Conservation (phyloP, 768 basidiomycete species). For the Galerina sulciceps region DNA sequence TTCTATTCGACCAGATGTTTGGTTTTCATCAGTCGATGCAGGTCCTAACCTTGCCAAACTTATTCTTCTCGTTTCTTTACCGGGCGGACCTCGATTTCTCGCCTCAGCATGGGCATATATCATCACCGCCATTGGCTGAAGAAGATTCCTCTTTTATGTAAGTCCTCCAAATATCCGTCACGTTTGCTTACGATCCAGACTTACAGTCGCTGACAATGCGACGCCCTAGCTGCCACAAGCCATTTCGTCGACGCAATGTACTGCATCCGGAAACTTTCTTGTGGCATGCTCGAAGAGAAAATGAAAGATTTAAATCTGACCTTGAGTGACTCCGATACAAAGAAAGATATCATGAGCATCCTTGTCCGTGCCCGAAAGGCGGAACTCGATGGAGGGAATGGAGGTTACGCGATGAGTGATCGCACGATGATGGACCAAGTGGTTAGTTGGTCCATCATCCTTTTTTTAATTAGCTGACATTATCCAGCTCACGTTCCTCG, state of each 20-base stretch:
- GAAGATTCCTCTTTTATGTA: slow-evolving; percentile 24
- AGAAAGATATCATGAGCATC: slow-evolving; percentile 58
- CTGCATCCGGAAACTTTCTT: slow-evolving; percentile 44
- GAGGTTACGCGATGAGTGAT: slow-evolving; percentile 47
- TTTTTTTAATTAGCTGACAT: neutral
- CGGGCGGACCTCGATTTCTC: slow-evolving; percentile 35
- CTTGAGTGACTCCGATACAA: slow-evolving; percentile 41
- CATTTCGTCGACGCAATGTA: slow-evolving; percentile 43
- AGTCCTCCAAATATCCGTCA: neutral
- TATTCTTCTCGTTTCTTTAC: slow-evolving; percentile 37
- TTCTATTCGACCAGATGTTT: neutral
- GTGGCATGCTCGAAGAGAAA: slow-evolving; percentile 44
- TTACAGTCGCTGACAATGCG: slow-evolving; percentile 13
- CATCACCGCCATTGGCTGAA: slow-evolving; percentile 30
- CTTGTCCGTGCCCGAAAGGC: slow-evolving; percentile 41
- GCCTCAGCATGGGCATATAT: slow-evolving; percentile 40
- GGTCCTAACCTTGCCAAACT: slow-evolving; percentile 35
- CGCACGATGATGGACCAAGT: slow-evolving; percentile 57
- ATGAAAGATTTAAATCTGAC: slow-evolving; percentile 31
- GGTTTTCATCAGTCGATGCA: slow-evolving; percentile 16
- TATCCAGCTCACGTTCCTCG: slow-evolving; percentile 49
- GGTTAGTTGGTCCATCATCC: slow-evolving; percentile 27
- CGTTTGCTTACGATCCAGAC: neutral
- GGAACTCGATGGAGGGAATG: slow-evolving; percentile 32
- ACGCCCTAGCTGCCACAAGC: slow-evolving; percentile 17